Evolutionary conservation across 345 rosid genomes (phyloP).

Genomic region (Dimocarpus longan): DNA sequence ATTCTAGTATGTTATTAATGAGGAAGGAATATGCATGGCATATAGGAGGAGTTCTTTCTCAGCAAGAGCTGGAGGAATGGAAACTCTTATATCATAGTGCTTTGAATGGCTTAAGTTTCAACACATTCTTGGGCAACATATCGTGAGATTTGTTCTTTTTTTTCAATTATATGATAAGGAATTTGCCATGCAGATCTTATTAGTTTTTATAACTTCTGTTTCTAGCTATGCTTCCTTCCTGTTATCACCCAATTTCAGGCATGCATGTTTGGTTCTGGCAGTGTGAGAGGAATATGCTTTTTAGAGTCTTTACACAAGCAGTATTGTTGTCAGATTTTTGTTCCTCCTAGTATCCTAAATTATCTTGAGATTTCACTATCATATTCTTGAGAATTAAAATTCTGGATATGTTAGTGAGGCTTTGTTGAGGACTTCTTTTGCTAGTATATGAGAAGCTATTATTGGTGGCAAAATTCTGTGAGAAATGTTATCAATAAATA

Average conservation of each 20-base stretch:
- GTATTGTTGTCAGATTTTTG: neutral
- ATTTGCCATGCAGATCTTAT: neutral
- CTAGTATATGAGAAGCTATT: slow-evolving; percentile 2
- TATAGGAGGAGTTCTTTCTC: slow-evolving; percentile 89
- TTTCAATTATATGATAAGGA: neutral
- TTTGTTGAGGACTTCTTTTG: neutral
- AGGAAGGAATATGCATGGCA: slow-evolving; percentile 90
- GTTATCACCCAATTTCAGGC: neutral
- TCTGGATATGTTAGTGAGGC: slow-evolving; percentile 3
- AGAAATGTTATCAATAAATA: neutral
- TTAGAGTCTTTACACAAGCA: neutral
- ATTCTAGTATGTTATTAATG: slow-evolving; percentile 49
- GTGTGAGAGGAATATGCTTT: slow-evolving; percentile 2
- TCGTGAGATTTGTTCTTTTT: slow-evolving; percentile 49
- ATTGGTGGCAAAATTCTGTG: neutral
- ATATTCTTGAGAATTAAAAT: neutral
- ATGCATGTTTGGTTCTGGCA: neutral
- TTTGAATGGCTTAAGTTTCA: slow-evolving; percentile 77
- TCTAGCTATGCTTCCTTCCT: neutral
- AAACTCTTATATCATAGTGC: slow-evolving; percentile 83
- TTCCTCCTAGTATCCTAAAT: neutral
- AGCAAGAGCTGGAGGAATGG: slow-evolving; percentile 77
- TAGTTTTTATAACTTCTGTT: neutral
- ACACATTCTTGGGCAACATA: slow-evolving; percentile 74
- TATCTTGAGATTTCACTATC: neutral